phyloP scores from a whole-genome alignment of 106 monocot species.

The Acorus gramineus region DNA sequence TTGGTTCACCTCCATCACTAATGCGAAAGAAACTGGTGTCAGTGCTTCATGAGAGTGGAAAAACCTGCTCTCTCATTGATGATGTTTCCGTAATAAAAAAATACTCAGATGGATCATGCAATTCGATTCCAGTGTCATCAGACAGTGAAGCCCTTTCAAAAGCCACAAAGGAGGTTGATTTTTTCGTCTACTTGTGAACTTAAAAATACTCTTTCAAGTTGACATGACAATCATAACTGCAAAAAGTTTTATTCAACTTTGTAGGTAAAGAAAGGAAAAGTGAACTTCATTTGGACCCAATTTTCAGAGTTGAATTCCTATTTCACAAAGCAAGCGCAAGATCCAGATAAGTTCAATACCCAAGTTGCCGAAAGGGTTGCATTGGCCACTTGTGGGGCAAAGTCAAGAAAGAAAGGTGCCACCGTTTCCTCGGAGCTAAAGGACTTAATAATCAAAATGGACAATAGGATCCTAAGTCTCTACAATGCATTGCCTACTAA shows the following conservation, averaged over 20 bases:
- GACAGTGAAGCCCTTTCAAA: slow-evolving; percentile 82
- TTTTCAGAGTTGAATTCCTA: slow-evolving; percentile 72
- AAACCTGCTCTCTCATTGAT: slow-evolving; percentile 76
- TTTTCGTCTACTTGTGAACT: background rate
- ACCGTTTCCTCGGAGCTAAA: slow-evolving; percentile 36
- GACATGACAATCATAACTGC: background rate
- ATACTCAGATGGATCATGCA: slow-evolving; percentile 86
- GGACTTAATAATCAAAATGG: slow-evolving; percentile 32
- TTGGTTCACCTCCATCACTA: slow-evolving; percentile 48
- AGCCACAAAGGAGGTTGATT: slow-evolving; percentile 65
- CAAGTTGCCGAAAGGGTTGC: slow-evolving; percentile 52
- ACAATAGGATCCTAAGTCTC: slow-evolving; percentile 50
- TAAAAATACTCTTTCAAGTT: background rate
- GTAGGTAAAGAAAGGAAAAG: slow-evolving; percentile 73
- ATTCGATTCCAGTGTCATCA: slow-evolving; percentile 64
- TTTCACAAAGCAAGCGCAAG: slow-evolving; percentile 45
- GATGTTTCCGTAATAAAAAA: slow-evolving; percentile 55
- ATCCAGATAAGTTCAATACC: slow-evolving; percentile 37
- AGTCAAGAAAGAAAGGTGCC: slow-evolving; percentile 11
- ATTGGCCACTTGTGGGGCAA: slow-evolving; percentile 49
- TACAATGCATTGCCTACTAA: slow-evolving; percentile 63
- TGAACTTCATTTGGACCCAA: slow-evolving; percentile 74
- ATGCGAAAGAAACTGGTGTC: slow-evolving; percentile 59
- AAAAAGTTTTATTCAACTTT: slow-evolving; percentile 14
- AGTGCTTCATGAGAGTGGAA: slow-evolving; percentile 50